These are phyloP conservation scores for Termitomyces sp. DNA, from an alignment of 768 basidiomycete genomes.

Conservation along the genomic window DNA sequence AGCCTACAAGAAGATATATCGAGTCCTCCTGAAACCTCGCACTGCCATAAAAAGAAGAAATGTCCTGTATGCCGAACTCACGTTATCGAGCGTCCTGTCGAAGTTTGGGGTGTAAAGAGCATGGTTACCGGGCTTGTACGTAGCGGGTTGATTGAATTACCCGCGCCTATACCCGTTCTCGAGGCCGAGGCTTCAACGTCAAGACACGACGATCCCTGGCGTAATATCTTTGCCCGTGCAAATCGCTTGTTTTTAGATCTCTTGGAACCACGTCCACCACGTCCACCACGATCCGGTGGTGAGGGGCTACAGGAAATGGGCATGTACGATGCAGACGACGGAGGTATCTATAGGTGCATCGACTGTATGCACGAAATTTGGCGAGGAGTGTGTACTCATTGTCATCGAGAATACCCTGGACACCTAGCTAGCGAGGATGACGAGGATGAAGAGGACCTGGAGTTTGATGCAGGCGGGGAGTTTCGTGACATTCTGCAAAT, in stretches of 20 bases:
- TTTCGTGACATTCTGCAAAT: constrained; percentile 3
- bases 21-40: constrained; percentile 26
- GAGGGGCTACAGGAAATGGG: constrained; percentile 43
- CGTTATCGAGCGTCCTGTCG: constrained; percentile 57
- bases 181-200: constrained; percentile 16
- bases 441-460: constrained; percentile 30
- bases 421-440: constrained; percentile 37
- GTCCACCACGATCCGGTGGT: constrained; percentile 17
- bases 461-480: constrained; percentile 16
- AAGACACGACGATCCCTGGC: constrained; percentile 54
- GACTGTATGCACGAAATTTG: constrained; percentile 78
- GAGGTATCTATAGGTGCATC: constrained; percentile 69
- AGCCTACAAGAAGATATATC: constrained; percentile 28
- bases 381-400: constrained; percentile 59
- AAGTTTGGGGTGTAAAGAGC: constrained; percentile 67
- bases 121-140: constrained; percentile 49
- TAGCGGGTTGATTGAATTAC: constrained; percentile 44
- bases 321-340: constrained; percentile 69
- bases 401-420: constrained; percentile 54
- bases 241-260: constrained; percentile 15
- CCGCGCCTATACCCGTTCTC: constrained; percentile 15
- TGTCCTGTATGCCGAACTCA: constrained; percentile 71
- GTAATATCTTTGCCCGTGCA: constrained; percentile 46
- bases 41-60: constrained; percentile 53
- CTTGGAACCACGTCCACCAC: constrained; percentile 10